Percentiles rank a stretch among this genome's conserved stretches.
Conservation (phyloP, 2,329 filamentous ascomycete genomes). For the Parastagonospora nodorum region DNA sequence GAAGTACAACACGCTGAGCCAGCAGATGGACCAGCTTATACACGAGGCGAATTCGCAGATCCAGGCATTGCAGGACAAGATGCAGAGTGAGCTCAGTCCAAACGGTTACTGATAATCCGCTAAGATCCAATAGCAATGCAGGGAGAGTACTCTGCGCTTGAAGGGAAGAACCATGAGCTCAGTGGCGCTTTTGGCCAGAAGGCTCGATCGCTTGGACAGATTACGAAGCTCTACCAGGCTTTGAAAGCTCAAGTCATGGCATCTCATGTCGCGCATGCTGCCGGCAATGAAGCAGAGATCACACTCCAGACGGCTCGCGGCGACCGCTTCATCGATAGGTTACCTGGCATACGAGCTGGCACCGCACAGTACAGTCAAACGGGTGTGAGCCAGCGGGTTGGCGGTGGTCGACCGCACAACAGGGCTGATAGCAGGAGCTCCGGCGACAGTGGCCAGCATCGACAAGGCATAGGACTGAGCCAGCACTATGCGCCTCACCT, state of each 20-base stretch:
- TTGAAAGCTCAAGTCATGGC: slow-evolving; percentile 62
- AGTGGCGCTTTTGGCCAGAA: slow-evolving; percentile 71
- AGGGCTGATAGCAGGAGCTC: slow-evolving; percentile 31
- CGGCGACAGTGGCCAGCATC: slow-evolving; percentile 29
- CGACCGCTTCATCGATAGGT: slow-evolving; percentile 36
- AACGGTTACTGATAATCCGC: not conserved
- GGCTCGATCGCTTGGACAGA: slow-evolving; percentile 68
- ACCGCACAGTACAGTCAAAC: slow-evolving; percentile 27
- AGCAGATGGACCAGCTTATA: slow-evolving; percentile 73
- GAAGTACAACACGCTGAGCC: slow-evolving; percentile 68
- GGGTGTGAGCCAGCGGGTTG: slow-evolving; percentile 17
- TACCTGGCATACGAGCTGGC: slow-evolving; percentile 36
- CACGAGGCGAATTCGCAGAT: slow-evolving; percentile 78
- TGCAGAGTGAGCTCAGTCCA: slow-evolving; percentile 59
- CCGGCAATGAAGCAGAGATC: slow-evolving; percentile 52
- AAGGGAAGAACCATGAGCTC: slow-evolving; percentile 75
- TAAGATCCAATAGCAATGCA: slow-evolving; percentile 56
- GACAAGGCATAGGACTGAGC: slow-evolving; percentile 20
- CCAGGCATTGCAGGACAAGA: slow-evolving; percentile 65
- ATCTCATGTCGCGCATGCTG: slow-evolving; percentile 60
- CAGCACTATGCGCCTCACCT: slow-evolving; percentile 25
- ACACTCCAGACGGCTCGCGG: slow-evolving; percentile 32
- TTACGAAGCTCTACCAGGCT: slow-evolving; percentile 65
- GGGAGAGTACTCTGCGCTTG: slow-evolving; percentile 65
- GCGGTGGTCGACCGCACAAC: slow-evolving; percentile 19